These are phyloP conservation scores for Helminthosporium solani DNA, from an alignment of 2,329 filamentous ascomycete species.

Conservation along the genomic window DNA sequence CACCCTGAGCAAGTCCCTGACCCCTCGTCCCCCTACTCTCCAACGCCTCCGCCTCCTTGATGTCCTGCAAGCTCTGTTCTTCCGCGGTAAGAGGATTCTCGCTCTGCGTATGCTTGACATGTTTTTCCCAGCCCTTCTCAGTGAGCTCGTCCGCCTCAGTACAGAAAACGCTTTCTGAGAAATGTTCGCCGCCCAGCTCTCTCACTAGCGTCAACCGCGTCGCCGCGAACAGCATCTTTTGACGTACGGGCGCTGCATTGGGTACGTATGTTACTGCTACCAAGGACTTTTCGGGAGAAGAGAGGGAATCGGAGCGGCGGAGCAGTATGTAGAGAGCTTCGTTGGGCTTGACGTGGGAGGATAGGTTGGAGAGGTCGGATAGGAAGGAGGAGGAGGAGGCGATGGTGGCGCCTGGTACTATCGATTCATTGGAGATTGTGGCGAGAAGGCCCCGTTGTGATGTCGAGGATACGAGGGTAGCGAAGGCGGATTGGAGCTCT, in stretches of 20 bases:
- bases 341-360: slow-evolving; percentile 64
- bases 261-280: slow-evolving; percentile 77
- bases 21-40: slow-evolving; percentile 68
- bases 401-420: slow-evolving; percentile 62
- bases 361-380: slow-evolving; percentile 63
- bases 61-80: slow-evolving; percentile 68
- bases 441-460: slow-evolving; percentile 69
- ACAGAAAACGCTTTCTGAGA: slow-evolving; percentile 72
- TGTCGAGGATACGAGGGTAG: slow-evolving; percentile 62
- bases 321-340: slow-evolving; percentile 74
- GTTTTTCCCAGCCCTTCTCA: slow-evolving; percentile 67
- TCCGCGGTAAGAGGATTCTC: slow-evolving; percentile 76
- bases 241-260: slow-evolving; percentile 73
- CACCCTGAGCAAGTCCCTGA: slow-evolving; percentile 41
- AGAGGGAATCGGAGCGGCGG: slow-evolving; percentile 59
- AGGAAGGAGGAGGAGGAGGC: slow-evolving; percentile 58
- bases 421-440: slow-evolving; percentile 66
- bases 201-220: slow-evolving; percentile 73
- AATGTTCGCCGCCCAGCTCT: slow-evolving; percentile 76
- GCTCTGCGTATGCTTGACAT: slow-evolving; percentile 64
- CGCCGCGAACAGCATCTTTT: slow-evolving; percentile 83
- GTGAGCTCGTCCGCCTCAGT: slow-evolving; percentile 70
- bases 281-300: slow-evolving; percentile 47
- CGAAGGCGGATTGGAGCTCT: slow-evolving; percentile 75
- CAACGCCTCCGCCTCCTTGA: slow-evolving; percentile 73